Conservation (phyloP, 2,329 filamentous ascomycete species). For the Pseudogymnoascus sp. region DNA sequence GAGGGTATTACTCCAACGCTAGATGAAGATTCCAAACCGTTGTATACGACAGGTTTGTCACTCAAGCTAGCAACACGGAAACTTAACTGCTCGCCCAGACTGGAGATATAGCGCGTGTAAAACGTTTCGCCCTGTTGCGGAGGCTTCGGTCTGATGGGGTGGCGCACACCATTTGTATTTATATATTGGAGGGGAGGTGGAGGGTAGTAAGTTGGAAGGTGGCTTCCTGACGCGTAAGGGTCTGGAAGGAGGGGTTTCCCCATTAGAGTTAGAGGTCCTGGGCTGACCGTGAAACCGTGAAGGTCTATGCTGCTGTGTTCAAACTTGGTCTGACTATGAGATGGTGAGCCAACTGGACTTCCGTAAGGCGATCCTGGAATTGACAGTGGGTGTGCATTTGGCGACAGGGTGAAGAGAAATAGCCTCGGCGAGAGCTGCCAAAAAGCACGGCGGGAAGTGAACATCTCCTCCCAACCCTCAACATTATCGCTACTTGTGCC, state of each 20-base stretch:
- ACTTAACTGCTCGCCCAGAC: constrained; percentile 73
- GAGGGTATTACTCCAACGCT: constrained; percentile 22
- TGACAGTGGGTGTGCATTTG: constrained; percentile 31
- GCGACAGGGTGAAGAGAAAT: constrained; percentile 79
- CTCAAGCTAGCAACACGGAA: constrained; percentile 77
- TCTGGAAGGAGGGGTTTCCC: constrained; percentile 34
- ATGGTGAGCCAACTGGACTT: constrained; percentile 49
- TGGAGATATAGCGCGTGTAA: constrained; percentile 81
- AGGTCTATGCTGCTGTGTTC: constrained; percentile 21
- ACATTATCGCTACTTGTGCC: constrained; percentile 54
- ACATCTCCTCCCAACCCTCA: constrained; percentile 71
- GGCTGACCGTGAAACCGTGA: constrained; percentile 33
- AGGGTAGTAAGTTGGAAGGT: constrained; percentile 86
- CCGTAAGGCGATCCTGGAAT: constrained; percentile 44
- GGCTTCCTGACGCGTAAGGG: constrained; percentile 74
- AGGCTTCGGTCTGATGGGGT: constrained; percentile 81
- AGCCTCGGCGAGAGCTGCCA: constrained; percentile 87
- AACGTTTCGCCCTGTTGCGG: constrained; percentile 86
- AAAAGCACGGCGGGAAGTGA: constrained; percentile 71
- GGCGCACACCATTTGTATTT: constrained; percentile 69
- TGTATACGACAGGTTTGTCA: constrained; percentile 53
- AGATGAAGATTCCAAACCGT: constrained; percentile 43
- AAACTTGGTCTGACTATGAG: constrained; percentile 17
- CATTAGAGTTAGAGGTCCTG: constrained; percentile 25
- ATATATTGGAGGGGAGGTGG: constrained; percentile 75